These are phyloP conservation scores for Myxozyma vanderwaltii DNA, from an alignment of 805 yeast genomes.

Conservation along the genomic window DNA sequence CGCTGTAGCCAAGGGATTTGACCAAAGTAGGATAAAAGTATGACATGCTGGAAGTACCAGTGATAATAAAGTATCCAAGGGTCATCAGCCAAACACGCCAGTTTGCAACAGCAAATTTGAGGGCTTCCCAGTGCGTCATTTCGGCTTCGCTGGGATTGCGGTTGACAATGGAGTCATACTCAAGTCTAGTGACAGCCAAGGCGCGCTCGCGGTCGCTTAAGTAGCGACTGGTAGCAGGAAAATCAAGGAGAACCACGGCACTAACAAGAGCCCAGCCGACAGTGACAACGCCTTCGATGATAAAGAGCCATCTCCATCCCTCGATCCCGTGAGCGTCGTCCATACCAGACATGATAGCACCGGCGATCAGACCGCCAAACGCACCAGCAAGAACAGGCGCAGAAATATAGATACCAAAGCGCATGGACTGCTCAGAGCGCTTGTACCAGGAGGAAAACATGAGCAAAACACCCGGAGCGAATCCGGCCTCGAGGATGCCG, in stretches of 20 bases:
- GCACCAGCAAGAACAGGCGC: constrained; percentile 65
- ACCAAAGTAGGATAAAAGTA: constrained; percentile 23
- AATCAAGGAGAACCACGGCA: constrained; percentile 14
- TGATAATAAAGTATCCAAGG: constrained; percentile 13
- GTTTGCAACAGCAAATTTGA: constrained; percentile 4
- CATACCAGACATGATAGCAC: constrained; percentile 53
- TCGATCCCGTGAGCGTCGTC: constrained; percentile 55
- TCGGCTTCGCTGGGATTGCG: not conserved
- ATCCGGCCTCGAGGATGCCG: constrained; percentile 50
- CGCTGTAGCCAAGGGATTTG: constrained; percentile 47
- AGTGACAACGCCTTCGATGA: constrained; percentile 25
- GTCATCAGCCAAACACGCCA: constrained; percentile 22
- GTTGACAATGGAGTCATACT: constrained; percentile 16
- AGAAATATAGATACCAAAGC: constrained; percentile 60
- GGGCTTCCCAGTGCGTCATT: constrained; percentile 14
- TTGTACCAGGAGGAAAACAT: constrained; percentile 49
- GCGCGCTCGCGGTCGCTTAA: constrained; percentile 11
- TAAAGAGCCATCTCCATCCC: constrained; percentile 74
- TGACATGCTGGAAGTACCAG: constrained; percentile 16
- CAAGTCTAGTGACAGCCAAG: constrained; percentile 19
- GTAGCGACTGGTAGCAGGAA: constrained; percentile 16
- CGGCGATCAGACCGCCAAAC: constrained; percentile 63
- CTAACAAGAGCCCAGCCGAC: constrained; percentile 13
- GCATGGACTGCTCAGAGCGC: constrained; percentile 57
- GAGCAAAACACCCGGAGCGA: constrained; percentile 51